Base-by-base conservation (phyloP, 2,329 filamentous ascomycete genomes). In the Fusarium buxicola region DNA sequence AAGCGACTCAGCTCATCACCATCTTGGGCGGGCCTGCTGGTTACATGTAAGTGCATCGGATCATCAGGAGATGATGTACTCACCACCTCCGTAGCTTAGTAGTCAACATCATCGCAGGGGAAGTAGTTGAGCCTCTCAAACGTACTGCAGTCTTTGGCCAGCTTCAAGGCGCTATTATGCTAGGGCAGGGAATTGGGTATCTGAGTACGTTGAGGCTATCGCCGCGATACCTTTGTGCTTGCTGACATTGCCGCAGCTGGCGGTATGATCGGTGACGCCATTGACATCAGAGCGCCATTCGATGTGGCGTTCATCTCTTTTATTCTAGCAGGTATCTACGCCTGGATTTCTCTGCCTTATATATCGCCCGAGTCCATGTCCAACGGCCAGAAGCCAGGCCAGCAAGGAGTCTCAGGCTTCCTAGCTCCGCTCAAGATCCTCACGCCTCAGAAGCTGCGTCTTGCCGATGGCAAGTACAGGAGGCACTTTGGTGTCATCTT, bases 21-120 rank as follows among this genome's bases (percentile, higher is more conserved):
- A 78, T 91, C 13, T 63, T 92, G 3, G 89, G 89, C 0, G 89
- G 89, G 0, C 89, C 89, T 0, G 84, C 84, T 0, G 89, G 89
- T 0, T 92, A 91, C 68, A 82, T 91, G 76, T 80, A 52, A 60
- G 76, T 15, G 1, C 28, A 16, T 27, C 2, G 1, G 8, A 2
- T 7, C 4, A 2, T 2, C 2, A 3, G 2, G 0, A 3, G 1
- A 25, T 15, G 8, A 34, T 5, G 9, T n/a, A 24, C 61, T 66
- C 7, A 69, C 38, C 7, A 0, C 3, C 4, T 0, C 8, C 0
- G 2, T 36, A 81, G 78, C 8, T 80, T 92, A 5, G 84, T 89
- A 1, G 78, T 91, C 18, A 92, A 92, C 65, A 87, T 88, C 11
- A 86, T 89, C 39, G 86, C 89, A 1, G 84, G 88, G 2, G 89